Evolutionary conservation across 1,284 basidiomycete genomes (phyloP).

Genomic region (Ganoderma sp.): DNA sequence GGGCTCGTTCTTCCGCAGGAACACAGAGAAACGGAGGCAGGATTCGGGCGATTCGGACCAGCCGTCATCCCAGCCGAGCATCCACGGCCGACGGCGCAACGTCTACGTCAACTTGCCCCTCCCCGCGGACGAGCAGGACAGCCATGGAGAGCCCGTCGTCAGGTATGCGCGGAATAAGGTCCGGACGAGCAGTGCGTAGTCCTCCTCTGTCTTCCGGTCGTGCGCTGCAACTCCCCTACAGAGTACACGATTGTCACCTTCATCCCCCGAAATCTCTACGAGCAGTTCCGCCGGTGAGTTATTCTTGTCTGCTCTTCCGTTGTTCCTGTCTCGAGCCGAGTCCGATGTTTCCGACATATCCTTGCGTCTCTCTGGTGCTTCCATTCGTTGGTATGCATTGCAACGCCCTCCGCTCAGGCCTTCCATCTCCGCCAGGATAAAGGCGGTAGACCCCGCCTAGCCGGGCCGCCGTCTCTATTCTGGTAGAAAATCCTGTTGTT

Average conservation of each 20-base stretch:
- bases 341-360: background rate
- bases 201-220: background rate
- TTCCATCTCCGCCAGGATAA: background rate
- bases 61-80: slow-evolving; percentile 36
- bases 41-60: slow-evolving; percentile 38
- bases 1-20: slow-evolving; percentile 64
- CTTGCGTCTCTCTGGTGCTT: background rate
- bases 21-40: slow-evolving; percentile 55
- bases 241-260: slow-evolving; percentile 94
- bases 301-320: background rate
- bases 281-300: slow-evolving; percentile 84
- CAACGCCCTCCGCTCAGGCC: background rate
- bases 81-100: slow-evolving; percentile 69
- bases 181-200: slow-evolving; percentile 82
- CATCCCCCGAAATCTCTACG: slow-evolving; percentile 91
- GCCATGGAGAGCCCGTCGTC: slow-evolving; percentile 77
- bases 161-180: slow-evolving; percentile 94
- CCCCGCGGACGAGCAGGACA: slow-evolving; percentile 67
- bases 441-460: background rate
- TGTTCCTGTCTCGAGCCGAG: background rate
- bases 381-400: background rate
- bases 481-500: background rate
- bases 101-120: slow-evolving; percentile 82
- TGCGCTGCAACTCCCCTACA: slow-evolving; percentile 39
- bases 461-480: background rate